Evolutionary conservation across 805 yeast genomes (phyloP).

Genomic region (Teunomyces lycoperdinae): DNA sequence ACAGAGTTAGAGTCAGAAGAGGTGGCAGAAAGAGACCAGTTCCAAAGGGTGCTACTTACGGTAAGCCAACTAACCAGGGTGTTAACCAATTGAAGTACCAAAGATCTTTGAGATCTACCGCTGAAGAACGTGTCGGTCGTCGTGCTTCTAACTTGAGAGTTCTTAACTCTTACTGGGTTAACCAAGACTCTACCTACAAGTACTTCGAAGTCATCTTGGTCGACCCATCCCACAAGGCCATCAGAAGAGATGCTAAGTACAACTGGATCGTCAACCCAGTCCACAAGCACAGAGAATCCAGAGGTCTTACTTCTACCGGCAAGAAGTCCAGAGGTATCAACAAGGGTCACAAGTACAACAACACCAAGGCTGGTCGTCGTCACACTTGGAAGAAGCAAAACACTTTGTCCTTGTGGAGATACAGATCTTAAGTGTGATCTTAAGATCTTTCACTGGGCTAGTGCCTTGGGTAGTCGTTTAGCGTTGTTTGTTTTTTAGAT

Average conservation of each 20-base stretch:
- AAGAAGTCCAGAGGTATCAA: constrained; percentile 99
- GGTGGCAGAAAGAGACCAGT: constrained; percentile 99
- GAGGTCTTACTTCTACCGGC: constrained; percentile 98
- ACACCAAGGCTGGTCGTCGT: constrained; percentile 97
- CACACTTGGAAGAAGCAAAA: constrained; percentile 99
- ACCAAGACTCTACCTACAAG: constrained; percentile 99
- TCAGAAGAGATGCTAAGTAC: constrained; percentile 97
- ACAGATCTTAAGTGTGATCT: constrained; percentile 67
- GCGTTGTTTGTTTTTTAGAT: constrained; percentile 2
- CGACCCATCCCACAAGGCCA: constrained; percentile 97
- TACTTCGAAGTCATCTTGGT: constrained; percentile 97
- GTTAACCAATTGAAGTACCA: constrained; percentile 99
- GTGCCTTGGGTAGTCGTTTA: constrained; percentile 1
- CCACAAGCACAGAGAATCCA: constrained; percentile 99
- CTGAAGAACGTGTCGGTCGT: constrained; percentile 99
- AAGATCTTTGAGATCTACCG: constrained; percentile 95
- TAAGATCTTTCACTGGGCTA: constrained; percentile 1
- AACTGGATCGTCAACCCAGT: constrained; percentile 99
- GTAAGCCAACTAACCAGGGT: constrained; percentile 99
- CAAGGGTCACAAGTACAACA: constrained; percentile 99
- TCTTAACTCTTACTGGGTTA: constrained; percentile 99
- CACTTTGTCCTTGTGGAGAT: constrained; percentile 99
- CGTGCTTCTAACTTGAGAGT: constrained; percentile 99
- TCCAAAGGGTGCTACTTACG: constrained; percentile 99
- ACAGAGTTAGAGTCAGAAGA: constrained; percentile 98